Base-by-base conservation (phyloP, 192 early-diverging fungal species). In the Jimgerdemannia flammicorona region DNA sequence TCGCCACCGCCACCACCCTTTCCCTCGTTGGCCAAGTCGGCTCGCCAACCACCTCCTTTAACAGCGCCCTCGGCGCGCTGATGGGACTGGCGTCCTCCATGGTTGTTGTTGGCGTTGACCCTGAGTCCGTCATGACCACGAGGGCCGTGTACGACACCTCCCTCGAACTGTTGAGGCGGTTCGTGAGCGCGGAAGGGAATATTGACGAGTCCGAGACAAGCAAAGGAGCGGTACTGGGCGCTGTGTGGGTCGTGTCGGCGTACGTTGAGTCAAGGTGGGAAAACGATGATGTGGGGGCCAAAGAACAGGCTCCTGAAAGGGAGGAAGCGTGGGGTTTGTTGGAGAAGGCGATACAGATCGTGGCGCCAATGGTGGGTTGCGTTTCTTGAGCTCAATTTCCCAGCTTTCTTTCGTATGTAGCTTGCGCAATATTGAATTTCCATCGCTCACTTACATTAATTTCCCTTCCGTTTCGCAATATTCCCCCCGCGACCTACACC, bases 241-340 rank as follows among this genome's bases (percentile, higher is more conserved):
- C 49, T 6, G 49, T 59, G 49, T 59, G 49, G 49, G 6, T 59
- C 14, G 6, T 59, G 49, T 6, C 49, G 49, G 49, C 49, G 49
- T 59, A 59, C 49, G 14, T 59, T 59, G 49, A 59, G 49, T 6
- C 49, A 14, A 6, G 14, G 14, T 59, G 49, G 49, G 49, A 59
- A 14, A 14, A 14, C 8, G 49, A 59, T 6, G 49, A 59, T 6
- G 49, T 10, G 49, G 49, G 14, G 49, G 49, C 6, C 8, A 14
- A 59, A 2, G 49, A 59, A 14, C 8, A 59, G 49, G 8, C 8
- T 10, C 8, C 8, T 6, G 14, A 17, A 63, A 54, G 65, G 11
- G 64, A 80, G 64, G 72, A 82, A 63, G 66, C 65, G 64, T 20
- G 71, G 4, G 71, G 74, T 3, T 43, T 79, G 42, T 74, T 82